These are phyloP conservation scores for Boletus rubescentipes DNA, from an alignment of 768 basidiomycete species.

Conservation along the genomic window DNA sequence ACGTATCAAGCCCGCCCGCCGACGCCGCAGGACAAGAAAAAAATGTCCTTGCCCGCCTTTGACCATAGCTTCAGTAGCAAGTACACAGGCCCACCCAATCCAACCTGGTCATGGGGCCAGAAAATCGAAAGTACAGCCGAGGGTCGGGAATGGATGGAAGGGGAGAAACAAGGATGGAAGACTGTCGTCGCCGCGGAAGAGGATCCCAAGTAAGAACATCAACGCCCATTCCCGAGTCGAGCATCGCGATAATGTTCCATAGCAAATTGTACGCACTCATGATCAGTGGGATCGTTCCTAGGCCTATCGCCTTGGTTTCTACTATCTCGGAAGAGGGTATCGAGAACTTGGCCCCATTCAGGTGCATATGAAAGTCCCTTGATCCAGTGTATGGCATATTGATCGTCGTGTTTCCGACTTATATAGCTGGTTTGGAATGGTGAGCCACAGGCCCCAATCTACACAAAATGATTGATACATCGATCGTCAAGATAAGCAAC, in stretches of 20 bases:
- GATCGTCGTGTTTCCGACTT: neutral
- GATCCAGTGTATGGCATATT: neutral
- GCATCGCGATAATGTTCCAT: neutral
- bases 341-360: slow-evolving; percentile 45
- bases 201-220: slow-evolving; percentile 23
- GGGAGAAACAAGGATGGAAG: slow-evolving; percentile 37
- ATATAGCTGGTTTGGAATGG: slow-evolving; percentile 29
- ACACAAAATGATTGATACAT: neutral
- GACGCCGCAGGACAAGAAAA: neutral
- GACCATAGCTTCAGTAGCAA: slow-evolving; percentile 9
- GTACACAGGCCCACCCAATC: slow-evolving; percentile 32
- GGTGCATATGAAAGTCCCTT: slow-evolving; percentile 19
- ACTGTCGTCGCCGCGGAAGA: slow-evolving; percentile 26
- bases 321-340: slow-evolving; percentile 34
- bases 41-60: slow-evolving; percentile 26
- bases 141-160: slow-evolving; percentile 33
- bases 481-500: slow-evolving; percentile 16
- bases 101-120: slow-evolving; percentile 32
- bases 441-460: slow-evolving; percentile 1
- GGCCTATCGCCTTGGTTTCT: slow-evolving; percentile 48
- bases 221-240: no score
- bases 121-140: slow-evolving; percentile 21
- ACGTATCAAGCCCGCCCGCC: neutral
- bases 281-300: slow-evolving; percentile 37
- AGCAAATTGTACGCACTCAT: slow-evolving; percentile 34